phyloP scores from a whole-genome alignment of 164 flowering plant species.

The Pachysandra terminalis region DNA sequence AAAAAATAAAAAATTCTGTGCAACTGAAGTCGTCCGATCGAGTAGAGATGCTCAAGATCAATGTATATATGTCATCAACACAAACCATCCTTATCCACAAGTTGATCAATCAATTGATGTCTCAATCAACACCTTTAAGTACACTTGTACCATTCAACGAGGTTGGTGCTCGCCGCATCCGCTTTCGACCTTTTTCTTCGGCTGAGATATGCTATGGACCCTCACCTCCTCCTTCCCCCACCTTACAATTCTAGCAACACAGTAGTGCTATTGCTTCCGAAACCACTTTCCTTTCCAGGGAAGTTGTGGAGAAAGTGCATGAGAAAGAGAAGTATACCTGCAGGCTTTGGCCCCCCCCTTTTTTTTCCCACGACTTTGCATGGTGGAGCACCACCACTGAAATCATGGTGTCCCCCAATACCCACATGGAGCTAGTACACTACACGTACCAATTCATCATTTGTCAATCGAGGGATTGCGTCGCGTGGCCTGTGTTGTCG shows the following conservation, averaged over 20 bases:
- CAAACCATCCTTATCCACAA: slow-evolving; percentile 10
- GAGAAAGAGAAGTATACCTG: slow-evolving; percentile 19
- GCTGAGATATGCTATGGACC: background rate
- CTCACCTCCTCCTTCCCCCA: background rate
- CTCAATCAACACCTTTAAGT: slow-evolving; percentile 11
- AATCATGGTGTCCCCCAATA: slow-evolving; percentile 45
- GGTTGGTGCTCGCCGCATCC: slow-evolving; percentile 21
- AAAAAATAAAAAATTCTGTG: background rate
- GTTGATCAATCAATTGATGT: background rate
- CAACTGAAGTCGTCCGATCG: background rate
- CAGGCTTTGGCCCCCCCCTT: too few species aligned
- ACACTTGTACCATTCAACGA: background rate
- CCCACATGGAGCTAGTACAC: slow-evolving; percentile 9
- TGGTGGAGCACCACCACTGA: slow-evolving; percentile 22
- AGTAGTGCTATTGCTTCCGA: slow-evolving; percentile 18
- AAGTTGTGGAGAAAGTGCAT: slow-evolving; percentile 20
- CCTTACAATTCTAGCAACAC: slow-evolving; percentile 10
- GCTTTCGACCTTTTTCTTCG: slow-evolving; percentile 1
- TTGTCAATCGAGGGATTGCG: background rate
- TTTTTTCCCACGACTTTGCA: slow-evolving; percentile 15
- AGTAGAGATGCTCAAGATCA: slow-evolving; percentile 5
- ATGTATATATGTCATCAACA: background rate
- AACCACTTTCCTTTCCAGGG: slow-evolving; percentile 13
- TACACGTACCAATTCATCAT: background rate
- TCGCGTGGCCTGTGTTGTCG: too few species aligned